Conservation (phyloP, 371 early-diverging fungal species). For the Mortierella sp. region DNA sequence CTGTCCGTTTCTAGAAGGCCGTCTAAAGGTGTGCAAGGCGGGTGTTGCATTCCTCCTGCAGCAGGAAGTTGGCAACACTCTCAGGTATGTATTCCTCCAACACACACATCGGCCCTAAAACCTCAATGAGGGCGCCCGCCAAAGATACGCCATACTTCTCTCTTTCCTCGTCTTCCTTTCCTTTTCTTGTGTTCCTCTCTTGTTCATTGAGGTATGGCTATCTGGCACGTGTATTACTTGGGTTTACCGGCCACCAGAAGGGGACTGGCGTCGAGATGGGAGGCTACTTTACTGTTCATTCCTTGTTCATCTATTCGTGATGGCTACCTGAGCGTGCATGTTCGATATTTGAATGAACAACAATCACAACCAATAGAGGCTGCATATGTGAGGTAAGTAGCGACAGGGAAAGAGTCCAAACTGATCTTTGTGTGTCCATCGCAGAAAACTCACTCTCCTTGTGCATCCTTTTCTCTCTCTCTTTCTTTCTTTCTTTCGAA, state of each 20-base stretch:
- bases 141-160: neutral
- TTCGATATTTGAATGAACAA: no score
- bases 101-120: constrained; percentile 3
- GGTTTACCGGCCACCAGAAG: constrained; percentile 2
- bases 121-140: constrained; percentile 2
- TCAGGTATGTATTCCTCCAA: constrained; percentile 1
- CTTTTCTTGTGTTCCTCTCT: no score
- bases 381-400: no score
- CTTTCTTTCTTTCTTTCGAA: no score
- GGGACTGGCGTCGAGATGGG: neutral
- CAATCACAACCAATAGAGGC: no score
- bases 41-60: constrained; percentile 6
- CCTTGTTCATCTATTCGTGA: no score
- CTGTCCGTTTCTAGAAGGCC: constrained; percentile 2
- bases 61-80: neutral
- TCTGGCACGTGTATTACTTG: neutral
- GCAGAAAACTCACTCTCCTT: no score
- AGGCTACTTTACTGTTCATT: no score
- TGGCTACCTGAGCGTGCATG: no score
- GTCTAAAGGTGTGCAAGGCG: neutral
- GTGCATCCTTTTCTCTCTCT: no score
- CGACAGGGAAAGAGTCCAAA: no score
- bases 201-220: constrained; percentile 4
- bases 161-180: constrained; percentile 1
- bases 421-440: no score